Evolutionary conservation across 176 grass and related monocot species (phyloP), one percentile per base, ranked within the genome.

Genomic region (Carex cristatella): DNA sequence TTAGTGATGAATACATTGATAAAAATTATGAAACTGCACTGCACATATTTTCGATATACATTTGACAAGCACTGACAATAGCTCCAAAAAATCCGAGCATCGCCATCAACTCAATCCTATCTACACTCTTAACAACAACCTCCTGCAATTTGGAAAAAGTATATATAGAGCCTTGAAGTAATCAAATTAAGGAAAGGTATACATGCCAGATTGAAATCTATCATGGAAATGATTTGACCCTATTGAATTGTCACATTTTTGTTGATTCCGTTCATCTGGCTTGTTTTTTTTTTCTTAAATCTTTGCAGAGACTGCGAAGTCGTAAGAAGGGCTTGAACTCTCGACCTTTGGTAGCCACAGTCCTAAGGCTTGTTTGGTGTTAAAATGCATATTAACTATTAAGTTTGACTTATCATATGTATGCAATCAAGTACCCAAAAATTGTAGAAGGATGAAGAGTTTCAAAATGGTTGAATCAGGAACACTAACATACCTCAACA

Each of bases 71-170:
- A 81, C 92, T 91, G 81, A 91, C 55, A 48, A 89, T 85, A 81
- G 92, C 89, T 79, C 92, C 92, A 70, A 94, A 94, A 32, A 89
- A 65, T 27, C 92, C 92, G 16, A 91, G 67, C 87, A 94, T 94
- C 57, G 85, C 92, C 92, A 94, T 94, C 83, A 94, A 72, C 83
- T 94, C 89, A 86, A 94, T 61, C 85, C 84, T 85, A 51, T 89
- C 89, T 66, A 85, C 89, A 49, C 64, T 83, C 68, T 88, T 94
- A 38, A 91, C 92, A 0, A 91, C 42, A 78, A 89, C 89, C 87
- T 94, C 92, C 92, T 89, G 83, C 38, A 84, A 82, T 49, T 12
- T 44, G 42, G 10, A 69, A 88, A 89, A 79, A 23, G 18, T 64
- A 40, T 11, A 80, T 35, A 14, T 35, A 14, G 72, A 86, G 57